These are phyloP conservation scores for Cocos nucifera DNA, from an alignment of 176 grass and related monocot genomes.

Conservation along the genomic window DNA sequence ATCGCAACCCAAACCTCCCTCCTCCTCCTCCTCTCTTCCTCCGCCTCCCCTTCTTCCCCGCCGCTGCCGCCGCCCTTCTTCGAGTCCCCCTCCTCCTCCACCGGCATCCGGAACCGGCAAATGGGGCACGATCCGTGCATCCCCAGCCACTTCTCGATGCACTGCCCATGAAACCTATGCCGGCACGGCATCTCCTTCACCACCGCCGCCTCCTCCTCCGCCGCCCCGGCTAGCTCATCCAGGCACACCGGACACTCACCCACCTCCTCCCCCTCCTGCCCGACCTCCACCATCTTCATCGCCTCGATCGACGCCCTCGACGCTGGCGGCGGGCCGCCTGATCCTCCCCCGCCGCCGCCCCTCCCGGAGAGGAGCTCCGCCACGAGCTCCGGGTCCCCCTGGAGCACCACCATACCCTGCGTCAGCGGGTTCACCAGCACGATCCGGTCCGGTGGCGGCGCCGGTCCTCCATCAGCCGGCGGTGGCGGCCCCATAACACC, in stretches of 20 bases:
- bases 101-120: slow-evolving; percentile 35
- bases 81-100: slow-evolving; percentile 9
- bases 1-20: too few species aligned
- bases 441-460: too few species aligned
- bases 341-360: neutral
- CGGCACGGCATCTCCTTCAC: slow-evolving; percentile 47
- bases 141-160: slow-evolving; percentile 35
- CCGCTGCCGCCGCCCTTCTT: neutral
- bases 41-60: neutral
- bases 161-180: slow-evolving; percentile 37
- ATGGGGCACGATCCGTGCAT: slow-evolving; percentile 41
- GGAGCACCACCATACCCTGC: slow-evolving; percentile 1
- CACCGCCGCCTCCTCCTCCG: neutral
- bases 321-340: slow-evolving; percentile 23
- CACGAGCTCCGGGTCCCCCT: neutral
- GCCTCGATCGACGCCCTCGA: slow-evolving; percentile 26
- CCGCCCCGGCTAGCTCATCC: slow-evolving; percentile 7
- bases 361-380: neutral
- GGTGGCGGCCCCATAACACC: too few species aligned
- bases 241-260: slow-evolving; percentile 37
- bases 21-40: neutral
- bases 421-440: too few species aligned
- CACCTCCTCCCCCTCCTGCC: neutral
- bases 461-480: too few species aligned
- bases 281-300: slow-evolving; percentile 16